Conservation (phyloP, 1,284 basidiomycete genomes). For the Apiotrichum siamense region DNA sequence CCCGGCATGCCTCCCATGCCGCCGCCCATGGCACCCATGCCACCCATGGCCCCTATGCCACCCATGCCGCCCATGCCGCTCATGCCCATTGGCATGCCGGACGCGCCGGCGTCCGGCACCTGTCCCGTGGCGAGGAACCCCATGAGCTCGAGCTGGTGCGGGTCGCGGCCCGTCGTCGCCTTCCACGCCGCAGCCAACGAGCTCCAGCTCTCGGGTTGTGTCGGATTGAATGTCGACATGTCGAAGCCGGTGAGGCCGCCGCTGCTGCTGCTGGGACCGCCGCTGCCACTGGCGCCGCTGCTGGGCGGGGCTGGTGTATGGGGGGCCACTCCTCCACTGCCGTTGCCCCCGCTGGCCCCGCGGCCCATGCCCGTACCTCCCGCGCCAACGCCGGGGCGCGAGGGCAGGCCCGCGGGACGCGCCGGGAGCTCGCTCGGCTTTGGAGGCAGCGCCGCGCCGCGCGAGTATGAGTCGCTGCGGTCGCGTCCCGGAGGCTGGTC, state of each 20-base stretch:
- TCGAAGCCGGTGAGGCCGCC: constrained; percentile 27
- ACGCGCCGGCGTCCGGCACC: not conserved
- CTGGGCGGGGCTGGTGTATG: no score
- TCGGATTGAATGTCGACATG: constrained; percentile 31
- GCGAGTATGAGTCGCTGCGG: not conserved
- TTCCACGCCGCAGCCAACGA: constrained; percentile 34
- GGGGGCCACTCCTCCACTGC: not conserved
- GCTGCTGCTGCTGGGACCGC: not conserved
- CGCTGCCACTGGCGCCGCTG: no score
- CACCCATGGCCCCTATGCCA: not conserved
- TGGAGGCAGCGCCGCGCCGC: constrained; percentile 4
- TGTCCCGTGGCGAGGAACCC: constrained; percentile 25
- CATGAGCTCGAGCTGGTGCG: constrained; percentile 42
- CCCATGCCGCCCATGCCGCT: not conserved
- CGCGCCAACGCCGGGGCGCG: no score
- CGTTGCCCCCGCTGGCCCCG: not conserved
- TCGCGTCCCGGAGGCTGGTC: not conserved
- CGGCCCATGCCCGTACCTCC: not conserved
- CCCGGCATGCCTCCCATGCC: not conserved
- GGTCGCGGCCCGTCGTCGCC: constrained; percentile 27
- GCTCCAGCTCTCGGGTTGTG: constrained; percentile 29
- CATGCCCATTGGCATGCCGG: not conserved
- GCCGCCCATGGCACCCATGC: constrained; percentile 11
- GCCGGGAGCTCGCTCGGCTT: constrained; percentile 10
- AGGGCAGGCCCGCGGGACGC: constrained; percentile 3